Conservation (phyloP, 2,329 filamentous ascomycete species). For the Arthrinium phaeospermum region DNA sequence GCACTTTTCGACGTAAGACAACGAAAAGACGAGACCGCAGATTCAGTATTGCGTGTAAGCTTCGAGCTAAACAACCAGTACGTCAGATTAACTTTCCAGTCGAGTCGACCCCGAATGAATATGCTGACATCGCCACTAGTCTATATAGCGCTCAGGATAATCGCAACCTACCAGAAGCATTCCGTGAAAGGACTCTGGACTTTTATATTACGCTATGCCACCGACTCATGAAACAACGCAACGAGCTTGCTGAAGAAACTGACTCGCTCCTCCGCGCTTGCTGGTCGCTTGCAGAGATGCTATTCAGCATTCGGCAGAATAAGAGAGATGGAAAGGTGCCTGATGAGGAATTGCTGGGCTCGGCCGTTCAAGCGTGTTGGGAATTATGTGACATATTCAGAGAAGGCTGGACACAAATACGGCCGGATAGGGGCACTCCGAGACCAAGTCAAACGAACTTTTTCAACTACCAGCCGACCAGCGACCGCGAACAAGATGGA, state of each 20-base stretch:
- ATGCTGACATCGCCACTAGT: conserved; percentile 41
- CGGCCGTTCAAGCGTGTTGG: conserved; percentile 92
- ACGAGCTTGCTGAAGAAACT: conserved; percentile 78
- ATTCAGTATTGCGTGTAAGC: conserved; percentile 88
- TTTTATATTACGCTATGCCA: conserved; percentile 96
- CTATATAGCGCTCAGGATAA: conserved; percentile 88
- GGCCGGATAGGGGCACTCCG: conserved; percentile 85
- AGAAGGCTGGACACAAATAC: conserved; percentile 87
- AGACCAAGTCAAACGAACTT: conserved; percentile 81
- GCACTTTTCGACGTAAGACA: conserved; percentile 85
- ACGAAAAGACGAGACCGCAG: conserved; percentile 76
- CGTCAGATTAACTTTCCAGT: conserved; percentile 33
- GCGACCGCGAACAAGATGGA: conserved; percentile 54
- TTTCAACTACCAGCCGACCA: conserved; percentile 54
- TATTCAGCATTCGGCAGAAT: conserved; percentile 88
- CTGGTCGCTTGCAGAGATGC: conserved; percentile 90
- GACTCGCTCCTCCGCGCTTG: conserved; percentile 85
- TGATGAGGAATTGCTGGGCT: conserved; percentile 84
- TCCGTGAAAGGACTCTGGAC: conserved; percentile 87
- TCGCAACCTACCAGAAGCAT: conserved; percentile 80
- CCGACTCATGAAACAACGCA: conserved; percentile 92
- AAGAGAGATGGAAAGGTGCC: conserved; percentile 72
- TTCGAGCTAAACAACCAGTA: conserved; percentile 94
- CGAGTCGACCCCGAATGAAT: neutral
- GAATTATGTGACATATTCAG: conserved; percentile 92